Evolutionary conservation across 352 stramenopile species (phyloP).

Genomic region (Phytophthora colocasiae): DNA sequence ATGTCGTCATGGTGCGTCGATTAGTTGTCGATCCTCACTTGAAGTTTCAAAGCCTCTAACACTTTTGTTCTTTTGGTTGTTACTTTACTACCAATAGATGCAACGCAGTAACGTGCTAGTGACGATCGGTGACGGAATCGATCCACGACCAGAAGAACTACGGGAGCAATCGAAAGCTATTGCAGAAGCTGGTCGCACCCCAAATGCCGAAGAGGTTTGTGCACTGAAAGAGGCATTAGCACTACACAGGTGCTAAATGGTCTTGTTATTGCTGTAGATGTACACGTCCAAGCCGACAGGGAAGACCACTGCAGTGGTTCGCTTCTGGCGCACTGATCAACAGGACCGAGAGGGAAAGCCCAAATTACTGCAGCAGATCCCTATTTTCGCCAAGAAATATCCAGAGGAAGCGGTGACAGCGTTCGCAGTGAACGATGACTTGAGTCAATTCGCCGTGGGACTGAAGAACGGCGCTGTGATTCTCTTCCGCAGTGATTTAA

Average conservation of each 20-base stretch:
- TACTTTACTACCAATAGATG: slow-evolving; percentile 56
- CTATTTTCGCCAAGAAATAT: slow-evolving; percentile 90
- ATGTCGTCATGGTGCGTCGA: slow-evolving; percentile 83
- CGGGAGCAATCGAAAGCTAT: slow-evolving; percentile 82
- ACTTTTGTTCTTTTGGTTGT: background rate
- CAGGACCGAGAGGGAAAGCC: slow-evolving; percentile 87
- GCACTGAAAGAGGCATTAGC: slow-evolving; percentile 1
- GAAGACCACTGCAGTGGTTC: slow-evolving; percentile 78
- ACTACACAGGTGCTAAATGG: background rate
- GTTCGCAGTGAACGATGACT: slow-evolving; percentile 86
- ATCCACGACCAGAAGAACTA: slow-evolving; percentile 79
- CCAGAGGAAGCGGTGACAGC: slow-evolving; percentile 88
- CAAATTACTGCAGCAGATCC: slow-evolving; percentile 88
- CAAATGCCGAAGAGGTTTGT: slow-evolving; percentile 64
- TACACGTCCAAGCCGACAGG: slow-evolving; percentile 72
- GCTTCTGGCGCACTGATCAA: slow-evolving; percentile 90
- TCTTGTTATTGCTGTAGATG: slow-evolving; percentile 40
- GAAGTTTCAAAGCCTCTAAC: background rate
- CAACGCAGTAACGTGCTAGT: slow-evolving; percentile 90
- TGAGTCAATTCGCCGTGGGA: slow-evolving; percentile 82
- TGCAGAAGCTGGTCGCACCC: slow-evolving; percentile 69
- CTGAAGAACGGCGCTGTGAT: slow-evolving; percentile 88
- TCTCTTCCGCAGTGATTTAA: slow-evolving; percentile 81
- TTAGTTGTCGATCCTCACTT: background rate
- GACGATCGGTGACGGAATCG: slow-evolving; percentile 87